Conservation (phyloP, 2,329 filamentous ascomycete species). For the Lachnellula suecica region DNA sequence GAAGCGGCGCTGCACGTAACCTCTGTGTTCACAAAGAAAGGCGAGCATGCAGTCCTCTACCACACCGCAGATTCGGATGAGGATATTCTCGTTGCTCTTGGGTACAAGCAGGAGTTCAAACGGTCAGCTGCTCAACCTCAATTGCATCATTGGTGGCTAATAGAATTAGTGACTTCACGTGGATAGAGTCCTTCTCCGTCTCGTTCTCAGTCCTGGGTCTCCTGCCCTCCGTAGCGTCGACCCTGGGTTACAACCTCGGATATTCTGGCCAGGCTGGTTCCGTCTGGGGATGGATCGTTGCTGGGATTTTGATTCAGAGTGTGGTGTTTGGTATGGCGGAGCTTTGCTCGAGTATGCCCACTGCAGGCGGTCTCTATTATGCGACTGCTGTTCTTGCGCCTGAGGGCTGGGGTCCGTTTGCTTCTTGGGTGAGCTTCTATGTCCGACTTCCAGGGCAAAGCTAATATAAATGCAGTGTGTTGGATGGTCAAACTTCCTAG, state of each 20-base stretch:
- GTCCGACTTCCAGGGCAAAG: no score
- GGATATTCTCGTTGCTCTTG: constrained; percentile 59
- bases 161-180: constrained; percentile 77
- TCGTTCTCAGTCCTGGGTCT: constrained; percentile 72
- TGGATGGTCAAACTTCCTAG: constrained; percentile 70
- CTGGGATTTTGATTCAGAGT: constrained; percentile 70
- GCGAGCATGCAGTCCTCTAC: no score
- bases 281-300: constrained; percentile 76
- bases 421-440: constrained; percentile 69
- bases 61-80: no score
- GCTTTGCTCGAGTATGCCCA: constrained; percentile 72
- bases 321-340: constrained; percentile 71
- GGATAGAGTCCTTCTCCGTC: constrained; percentile 74
- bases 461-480: no score
- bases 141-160: no score
- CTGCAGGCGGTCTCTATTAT: constrained; percentile 71
- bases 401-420: constrained; percentile 62
- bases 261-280: constrained; percentile 61
- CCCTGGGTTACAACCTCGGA: constrained; percentile 68
- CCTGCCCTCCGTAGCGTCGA: constrained; percentile 70
- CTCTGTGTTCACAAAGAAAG: no score
- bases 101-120: constrained; percentile 52
- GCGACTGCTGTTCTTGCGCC: constrained; percentile 70
- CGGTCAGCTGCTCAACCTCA: no score
- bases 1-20: no score